Evolutionary conservation across 305 asterid species (phyloP).

Genomic region (Fraxinus sp.): DNA sequence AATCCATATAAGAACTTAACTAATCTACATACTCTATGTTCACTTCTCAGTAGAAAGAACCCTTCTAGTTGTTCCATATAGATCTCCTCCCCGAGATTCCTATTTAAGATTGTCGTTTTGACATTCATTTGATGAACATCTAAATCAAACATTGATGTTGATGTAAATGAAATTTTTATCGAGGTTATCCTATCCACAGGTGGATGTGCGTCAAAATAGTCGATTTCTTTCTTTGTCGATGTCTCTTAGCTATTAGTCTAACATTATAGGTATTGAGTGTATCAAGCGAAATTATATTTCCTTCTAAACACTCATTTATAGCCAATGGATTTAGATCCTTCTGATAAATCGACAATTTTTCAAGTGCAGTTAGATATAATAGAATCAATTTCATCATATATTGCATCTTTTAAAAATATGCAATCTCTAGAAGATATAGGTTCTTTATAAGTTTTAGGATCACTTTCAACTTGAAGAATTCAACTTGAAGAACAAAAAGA

Average conservation of each 20-base stretch:
- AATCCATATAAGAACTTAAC: too few species aligned
- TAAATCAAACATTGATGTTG: not conserved
- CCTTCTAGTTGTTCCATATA: not conserved
- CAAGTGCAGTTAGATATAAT: not conserved
- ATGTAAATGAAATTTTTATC: not conserved
- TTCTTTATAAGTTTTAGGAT: too few species aligned
- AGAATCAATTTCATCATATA: too few species aligned
- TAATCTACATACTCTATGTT: not conserved
- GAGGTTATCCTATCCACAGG: not conserved
- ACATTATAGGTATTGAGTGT: not conserved
- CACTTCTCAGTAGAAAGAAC: not conserved
- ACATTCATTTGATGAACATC: not conserved
- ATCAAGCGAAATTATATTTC: too few species aligned
- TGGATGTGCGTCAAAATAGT: not conserved
- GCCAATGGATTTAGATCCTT: not conserved
- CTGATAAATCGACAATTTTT: not conserved
- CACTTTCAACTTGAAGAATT: too few species aligned
- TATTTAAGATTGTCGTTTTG: not conserved
- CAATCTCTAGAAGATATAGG: too few species aligned
- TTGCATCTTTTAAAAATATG: not conserved
- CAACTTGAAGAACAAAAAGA: too few species aligned
- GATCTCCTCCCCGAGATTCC: not conserved
- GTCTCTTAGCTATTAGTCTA: not conserved
- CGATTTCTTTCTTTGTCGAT: not conserved
- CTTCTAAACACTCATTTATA: not conserved